Base-by-base conservation (phyloP, 2,329 filamentous ascomycete species). In the Colletotrichum lindemuthianum region DNA sequence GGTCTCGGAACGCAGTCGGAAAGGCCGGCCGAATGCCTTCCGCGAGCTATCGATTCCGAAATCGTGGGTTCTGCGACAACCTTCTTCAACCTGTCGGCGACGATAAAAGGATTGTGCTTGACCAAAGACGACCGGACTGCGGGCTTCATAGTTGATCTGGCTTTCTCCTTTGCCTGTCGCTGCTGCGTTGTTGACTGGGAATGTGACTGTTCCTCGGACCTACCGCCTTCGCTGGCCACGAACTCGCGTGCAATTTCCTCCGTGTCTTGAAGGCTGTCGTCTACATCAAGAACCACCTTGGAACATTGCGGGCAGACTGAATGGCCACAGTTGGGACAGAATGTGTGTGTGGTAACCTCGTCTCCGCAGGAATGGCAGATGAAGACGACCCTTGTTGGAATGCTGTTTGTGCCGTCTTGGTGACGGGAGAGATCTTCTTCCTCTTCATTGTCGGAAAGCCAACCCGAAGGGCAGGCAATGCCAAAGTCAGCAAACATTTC, bases 281-380 rank as follows among this genome's bases (percentile, higher is more conserved):
- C 67, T 12, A 65, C 68, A 32, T 70, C 58, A 3, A 72, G 69
- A 9, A 77, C 60, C 54, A 81, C 76, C 47, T 74, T 77, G 8
- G 71, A 74, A 67, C 84, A 87, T 59, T 80, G 80, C 37, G 73
- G 66, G 68, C 84, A 87, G 13, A 84, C 78, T 9, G 75, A 77
- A 70, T 87, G 85, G 1, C 81, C 82, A 67, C 85, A 87, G 45
- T 77, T 77, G 36, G 75, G 70, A 67, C 84, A 87, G 49, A 76
- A 76, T 8, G 73, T 73, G 36, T 75, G 73, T 11, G 75, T 73
- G 48, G 70, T 74, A 41, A 81, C 76, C 44, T 73, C 74, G 48
- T 78, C 76, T 11, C 79, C 79, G 68, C 84, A 88, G 9, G 82
- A 72, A 68, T 86, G 85, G 65, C 85, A 87, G 33, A 81, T 72